Percentiles rank a stretch among this genome's conserved stretches.
These are phyloP conservation scores for Leccinum subrobustum DNA, from an alignment of 1,284 basidiomycete genomes.

Conservation along the genomic window DNA sequence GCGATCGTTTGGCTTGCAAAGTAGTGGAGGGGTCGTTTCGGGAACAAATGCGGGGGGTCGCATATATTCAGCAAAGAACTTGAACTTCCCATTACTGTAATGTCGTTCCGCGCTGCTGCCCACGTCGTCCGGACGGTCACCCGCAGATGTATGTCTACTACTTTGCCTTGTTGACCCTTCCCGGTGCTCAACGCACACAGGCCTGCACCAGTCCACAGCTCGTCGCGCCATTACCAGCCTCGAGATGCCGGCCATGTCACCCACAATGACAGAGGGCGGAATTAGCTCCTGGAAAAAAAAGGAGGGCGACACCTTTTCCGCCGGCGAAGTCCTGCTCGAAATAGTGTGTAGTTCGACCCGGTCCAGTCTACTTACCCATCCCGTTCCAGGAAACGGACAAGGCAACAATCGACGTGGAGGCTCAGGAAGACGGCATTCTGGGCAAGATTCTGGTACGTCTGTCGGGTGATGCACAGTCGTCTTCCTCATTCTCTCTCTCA, in stretches of 20 bases:
- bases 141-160: constrained; percentile 27
- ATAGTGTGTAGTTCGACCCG: constrained; percentile 60
- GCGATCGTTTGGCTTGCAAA: background rate
- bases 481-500: constrained; percentile 32
- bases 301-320: constrained; percentile 81
- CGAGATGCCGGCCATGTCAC: constrained; percentile 95
- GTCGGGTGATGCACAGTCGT: background rate
- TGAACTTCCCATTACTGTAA: background rate
- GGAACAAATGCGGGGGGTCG: constrained; percentile 8
- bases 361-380: constrained; percentile 2
- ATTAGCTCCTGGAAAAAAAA: constrained; percentile 92
- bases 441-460: constrained; percentile 85
- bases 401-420: constrained; percentile 99
- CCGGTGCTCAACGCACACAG: constrained; percentile 36
- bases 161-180: background rate
- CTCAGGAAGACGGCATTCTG: constrained; percentile 92
- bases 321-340: constrained; percentile 92
- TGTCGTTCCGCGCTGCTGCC: constrained; percentile 16
- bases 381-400: constrained; percentile 91
- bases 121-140: constrained; percentile 12
- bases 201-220: constrained; percentile 53
- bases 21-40: constrained; percentile 16
- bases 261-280: constrained; percentile 98
- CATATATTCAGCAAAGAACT: background rate
- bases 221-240: constrained; percentile 69